These are phyloP conservation scores for Fragilariopsis cylindrus DNA, from an alignment of 108 stramenopile species.

Conservation along the genomic window DNA sequence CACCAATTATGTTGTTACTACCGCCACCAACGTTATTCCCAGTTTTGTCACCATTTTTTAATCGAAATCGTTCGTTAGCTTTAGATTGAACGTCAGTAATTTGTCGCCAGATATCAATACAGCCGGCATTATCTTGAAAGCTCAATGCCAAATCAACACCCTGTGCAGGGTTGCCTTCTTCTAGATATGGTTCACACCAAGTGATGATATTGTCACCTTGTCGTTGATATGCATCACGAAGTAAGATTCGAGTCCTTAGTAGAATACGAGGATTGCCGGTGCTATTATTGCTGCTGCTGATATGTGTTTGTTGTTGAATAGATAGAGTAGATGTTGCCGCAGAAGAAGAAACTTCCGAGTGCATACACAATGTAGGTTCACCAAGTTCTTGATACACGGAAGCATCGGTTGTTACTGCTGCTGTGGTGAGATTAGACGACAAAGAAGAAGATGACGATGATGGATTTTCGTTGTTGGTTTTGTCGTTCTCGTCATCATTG, in stretches of 20 bases:
- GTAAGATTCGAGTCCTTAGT: constrained; percentile 72
- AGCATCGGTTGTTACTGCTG: constrained; percentile 23
- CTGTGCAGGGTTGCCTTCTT: constrained; percentile 34
- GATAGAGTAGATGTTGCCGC: constrained; percentile 1
- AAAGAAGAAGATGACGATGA: neutral
- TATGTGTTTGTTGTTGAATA: constrained; percentile 19
- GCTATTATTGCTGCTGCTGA: neutral
- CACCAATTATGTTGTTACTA: neutral
- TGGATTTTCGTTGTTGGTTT: neutral
- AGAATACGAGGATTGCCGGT: constrained; percentile 48
- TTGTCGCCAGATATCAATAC: constrained; percentile 86
- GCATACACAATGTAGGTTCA: constrained; percentile 84
- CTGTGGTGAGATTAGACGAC: neutral
- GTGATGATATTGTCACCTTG: constrained; percentile 93
- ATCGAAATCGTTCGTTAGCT: constrained; percentile 59
- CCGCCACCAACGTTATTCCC: neutral
- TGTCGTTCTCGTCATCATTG: constrained; percentile 3
- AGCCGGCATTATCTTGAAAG: constrained; percentile 90
- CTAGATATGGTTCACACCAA: constrained; percentile 84
- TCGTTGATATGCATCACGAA: constrained; percentile 84
- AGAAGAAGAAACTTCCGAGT: constrained; percentile 61
- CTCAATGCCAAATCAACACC: constrained; percentile 88
- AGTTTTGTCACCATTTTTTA: neutral
- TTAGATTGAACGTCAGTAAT: constrained; percentile 75
- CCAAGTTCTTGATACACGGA: constrained; percentile 66